Evolutionary conservation across 1,284 basidiomycete genomes (phyloP), one percentile per base, ranked within the genome.

Genomic region (Sphagnurus paluster): DNA sequence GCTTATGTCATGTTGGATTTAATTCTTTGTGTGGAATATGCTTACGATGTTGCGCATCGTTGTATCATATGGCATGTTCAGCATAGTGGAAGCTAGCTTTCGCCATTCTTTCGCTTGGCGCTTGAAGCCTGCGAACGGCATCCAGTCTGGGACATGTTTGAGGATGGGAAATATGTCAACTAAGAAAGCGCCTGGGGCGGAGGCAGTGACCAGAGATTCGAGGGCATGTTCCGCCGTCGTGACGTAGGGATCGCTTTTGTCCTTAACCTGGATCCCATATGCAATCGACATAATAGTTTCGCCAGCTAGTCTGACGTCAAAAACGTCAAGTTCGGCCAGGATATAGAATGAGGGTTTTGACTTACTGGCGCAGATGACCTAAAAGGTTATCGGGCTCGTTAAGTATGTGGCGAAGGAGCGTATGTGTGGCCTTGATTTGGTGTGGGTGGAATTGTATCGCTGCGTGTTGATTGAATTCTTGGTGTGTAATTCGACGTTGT

Each of bases 91-190:
- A 3, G 51, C 50, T 13, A 52, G 46, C 32, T 54, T 48, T 26
- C 59, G 61, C 70, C 70, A 73, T 30, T 63, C 57, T 20, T 55
- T 56, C 0, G 70, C 71, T 39, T 71, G 59, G 1, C 61, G 60
- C 51, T 72, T 65, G 61, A 74, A 74, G 0, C 55, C 55, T 4
- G 70, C 67, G 16, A 70, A 68, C 8, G 74, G 74, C 47, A 74
- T 64, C 71, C 71, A 76, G 23, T 54, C 53, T 2, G 74, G 74
- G 11, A 75, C 52, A 40, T 72, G 56, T 46, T 65, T 65, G 42
- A 75, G 44, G 11, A 42, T 26, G 21, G 54, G 56, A 10, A 59
- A 25, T 9, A 40, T 40, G 38, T 56, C 54, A 5, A 62, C 57
- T 2, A 62, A 48, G 38, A 56, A 59, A 7, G 48, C 45, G 6